Evolutionary conservation across 495 filamentous ascomycete genomes (phyloP).

Genomic region (Daldinia loculata): DNA sequence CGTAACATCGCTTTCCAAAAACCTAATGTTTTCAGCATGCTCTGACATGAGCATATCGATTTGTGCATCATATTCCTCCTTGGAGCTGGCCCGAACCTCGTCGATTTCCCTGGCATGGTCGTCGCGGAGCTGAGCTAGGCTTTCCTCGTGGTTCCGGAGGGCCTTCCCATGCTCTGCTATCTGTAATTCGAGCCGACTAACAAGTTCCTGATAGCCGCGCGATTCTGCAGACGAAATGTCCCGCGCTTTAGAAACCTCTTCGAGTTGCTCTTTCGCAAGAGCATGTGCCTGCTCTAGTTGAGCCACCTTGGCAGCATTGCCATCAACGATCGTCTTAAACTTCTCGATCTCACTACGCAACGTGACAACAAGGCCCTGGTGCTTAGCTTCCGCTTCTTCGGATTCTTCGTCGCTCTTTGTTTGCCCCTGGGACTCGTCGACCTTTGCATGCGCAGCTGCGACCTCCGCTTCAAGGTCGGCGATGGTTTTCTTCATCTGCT

Average conservation of each 20-base stretch:
- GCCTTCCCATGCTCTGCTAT: slow-evolving; percentile 63
- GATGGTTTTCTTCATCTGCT: slow-evolving; percentile 74
- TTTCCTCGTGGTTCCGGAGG: slow-evolving; percentile 59
- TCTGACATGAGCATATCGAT: slow-evolving; percentile 57
- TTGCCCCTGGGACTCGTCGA: slow-evolving; percentile 43
- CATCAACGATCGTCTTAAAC: slow-evolving; percentile 74
- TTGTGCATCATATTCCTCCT: slow-evolving; percentile 54
- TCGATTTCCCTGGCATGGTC: slow-evolving; percentile 60
- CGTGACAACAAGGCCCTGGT: slow-evolving; percentile 70
- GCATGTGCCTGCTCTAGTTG: slow-evolving; percentile 72
- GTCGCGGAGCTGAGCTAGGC: slow-evolving; percentile 53
- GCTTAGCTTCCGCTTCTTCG: slow-evolving; percentile 55
- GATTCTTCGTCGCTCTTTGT: slow-evolving; percentile 46
- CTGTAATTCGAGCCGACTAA: slow-evolving; percentile 65
- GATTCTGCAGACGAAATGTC: slow-evolving; percentile 57
- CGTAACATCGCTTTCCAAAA: slow-evolving; percentile 72
- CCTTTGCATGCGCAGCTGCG: slow-evolving; percentile 50
- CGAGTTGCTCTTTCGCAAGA: slow-evolving; percentile 65
- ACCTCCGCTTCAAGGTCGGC: slow-evolving; percentile 70
- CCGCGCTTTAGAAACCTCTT: slow-evolving; percentile 56
- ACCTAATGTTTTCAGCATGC: slow-evolving; percentile 67
- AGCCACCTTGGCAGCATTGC: slow-evolving; percentile 68
- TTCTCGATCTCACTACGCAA: slow-evolving; percentile 80
- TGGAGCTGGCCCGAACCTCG: slow-evolving; percentile 53
- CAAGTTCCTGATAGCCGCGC: slow-evolving; percentile 60